Evolutionary conservation across 345 rosid genomes (phyloP).

Genomic region (Microcos paniculata): DNA sequence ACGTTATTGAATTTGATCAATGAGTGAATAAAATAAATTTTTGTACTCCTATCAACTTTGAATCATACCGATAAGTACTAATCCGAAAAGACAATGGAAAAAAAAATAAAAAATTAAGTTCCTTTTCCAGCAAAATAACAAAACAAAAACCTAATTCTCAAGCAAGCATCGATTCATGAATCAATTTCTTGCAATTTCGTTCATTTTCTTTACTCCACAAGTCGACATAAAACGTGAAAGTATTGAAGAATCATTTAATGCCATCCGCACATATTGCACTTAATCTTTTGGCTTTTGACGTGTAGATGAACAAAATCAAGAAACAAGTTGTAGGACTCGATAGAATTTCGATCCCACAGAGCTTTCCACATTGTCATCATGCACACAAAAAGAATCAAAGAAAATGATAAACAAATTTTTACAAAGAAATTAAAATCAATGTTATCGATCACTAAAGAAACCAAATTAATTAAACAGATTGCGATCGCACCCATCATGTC

Average conservation of each 20-base stretch:
- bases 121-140: neutral
- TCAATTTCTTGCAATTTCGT: neutral
- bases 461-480: neutral
- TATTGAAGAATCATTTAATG: neutral
- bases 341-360: neutral
- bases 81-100: neutral
- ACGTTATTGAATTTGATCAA: neutral
- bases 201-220: neutral
- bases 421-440: neutral
- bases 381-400: neutral
- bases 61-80: neutral
- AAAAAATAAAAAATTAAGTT: no score
- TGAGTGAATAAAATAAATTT: neutral
- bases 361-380: conserved; percentile 1
- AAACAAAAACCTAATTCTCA: neutral
- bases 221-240: neutral
- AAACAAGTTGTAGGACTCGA: conserved; percentile 2
- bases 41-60: conserved; percentile 1
- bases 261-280: neutral
- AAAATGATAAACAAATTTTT: neutral
- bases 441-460: neutral
- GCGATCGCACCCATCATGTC: neutral
- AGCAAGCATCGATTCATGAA: neutral
- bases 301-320: neutral
- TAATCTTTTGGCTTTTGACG: conserved; percentile 3